A percentile compares a stretch with the other conserved stretches of the same genome.
phyloP scores from a whole-genome alignment of 129 eudicot species.

The Saposhnikovia divaricata region DNA sequence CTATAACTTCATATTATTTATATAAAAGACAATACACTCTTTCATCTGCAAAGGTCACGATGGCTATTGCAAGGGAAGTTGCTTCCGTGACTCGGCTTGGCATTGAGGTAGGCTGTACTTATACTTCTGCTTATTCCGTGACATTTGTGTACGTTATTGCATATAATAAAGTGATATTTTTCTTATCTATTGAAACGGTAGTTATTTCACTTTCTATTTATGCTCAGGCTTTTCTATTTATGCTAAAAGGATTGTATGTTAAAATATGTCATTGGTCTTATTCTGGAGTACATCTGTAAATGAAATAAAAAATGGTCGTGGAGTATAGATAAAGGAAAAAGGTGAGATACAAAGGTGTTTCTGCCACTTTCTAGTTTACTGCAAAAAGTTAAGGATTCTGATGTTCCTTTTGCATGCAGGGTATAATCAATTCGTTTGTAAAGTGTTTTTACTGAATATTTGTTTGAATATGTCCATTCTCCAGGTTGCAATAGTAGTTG shows the following conservation, averaged over 20 bases:
- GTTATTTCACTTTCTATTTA: not conserved
- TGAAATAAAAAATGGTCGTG: not conserved
- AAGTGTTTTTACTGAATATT: not conserved
- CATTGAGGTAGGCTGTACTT: conserved; percentile 53
- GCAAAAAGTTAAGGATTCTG: not conserved
- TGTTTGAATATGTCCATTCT: conserved; percentile 2
- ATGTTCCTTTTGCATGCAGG: not conserved
- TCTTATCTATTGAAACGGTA: not conserved
- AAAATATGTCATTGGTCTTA: not conserved
- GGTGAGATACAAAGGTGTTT: not conserved
- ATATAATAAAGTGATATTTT: not conserved
- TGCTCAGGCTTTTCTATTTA: not conserved
- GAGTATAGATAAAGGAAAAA: not conserved
- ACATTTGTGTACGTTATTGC: not conserved
- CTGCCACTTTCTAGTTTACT: not conserved
- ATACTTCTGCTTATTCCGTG: not conserved
- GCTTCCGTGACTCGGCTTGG: conserved; percentile 93
- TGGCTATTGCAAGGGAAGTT: conserved; percentile 97
- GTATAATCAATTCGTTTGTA: not conserved
- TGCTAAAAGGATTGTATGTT: not conserved
- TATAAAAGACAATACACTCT: conserved; percentile 9
- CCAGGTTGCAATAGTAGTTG: conserved; percentile 96
- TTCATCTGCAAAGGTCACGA: conserved; percentile 48
- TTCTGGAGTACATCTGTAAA: not conserved
- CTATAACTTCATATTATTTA: not conserved